Evolutionary conservation across 306 rosid genomes (phyloP).

Genomic region (Psophocarpus tetragonolobus): DNA sequence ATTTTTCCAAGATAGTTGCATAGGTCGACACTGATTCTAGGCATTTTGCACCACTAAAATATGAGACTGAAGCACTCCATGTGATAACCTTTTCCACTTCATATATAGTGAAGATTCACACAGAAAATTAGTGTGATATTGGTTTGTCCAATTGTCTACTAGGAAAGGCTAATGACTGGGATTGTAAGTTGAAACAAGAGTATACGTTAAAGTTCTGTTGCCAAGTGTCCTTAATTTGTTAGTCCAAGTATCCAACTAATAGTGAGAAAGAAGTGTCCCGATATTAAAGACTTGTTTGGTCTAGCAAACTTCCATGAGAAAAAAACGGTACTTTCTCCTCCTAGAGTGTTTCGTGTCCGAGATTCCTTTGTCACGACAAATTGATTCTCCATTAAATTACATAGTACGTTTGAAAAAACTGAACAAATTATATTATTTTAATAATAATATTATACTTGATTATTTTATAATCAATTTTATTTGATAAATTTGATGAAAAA

Average conservation of each 20-base stretch:
- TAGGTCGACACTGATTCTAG: not conserved
- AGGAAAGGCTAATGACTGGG: not conserved
- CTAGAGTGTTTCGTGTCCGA: conserved; percentile 64
- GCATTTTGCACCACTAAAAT: no score
- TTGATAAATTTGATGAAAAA: no score
- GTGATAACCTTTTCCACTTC: not conserved
- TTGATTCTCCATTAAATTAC: conserved; percentile 49
- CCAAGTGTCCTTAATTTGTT: not conserved
- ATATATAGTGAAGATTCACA: not conserved
- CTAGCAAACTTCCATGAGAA: conserved; percentile 75
- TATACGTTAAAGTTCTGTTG: not conserved
- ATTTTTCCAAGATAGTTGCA: not conserved
- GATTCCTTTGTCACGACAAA: conserved; percentile 65
- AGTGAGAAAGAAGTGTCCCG: not conserved
- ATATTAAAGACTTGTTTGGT: conserved; percentile 16
- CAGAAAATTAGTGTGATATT: not conserved
- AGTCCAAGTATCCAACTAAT: no score
- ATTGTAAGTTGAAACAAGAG: conserved; percentile 22
- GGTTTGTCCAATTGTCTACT: not conserved
- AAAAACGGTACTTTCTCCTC: conserved; percentile 82
- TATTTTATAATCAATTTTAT: no score
- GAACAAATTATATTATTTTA: no score
- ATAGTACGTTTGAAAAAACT: no score
- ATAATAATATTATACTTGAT: no score
- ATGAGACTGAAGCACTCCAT: not conserved